Percentiles rank a stretch among this genome's conserved stretches.
Conservation (phyloP, 2,329 filamentous ascomycete genomes). For the Teratosphaeria zuluensis region DNA sequence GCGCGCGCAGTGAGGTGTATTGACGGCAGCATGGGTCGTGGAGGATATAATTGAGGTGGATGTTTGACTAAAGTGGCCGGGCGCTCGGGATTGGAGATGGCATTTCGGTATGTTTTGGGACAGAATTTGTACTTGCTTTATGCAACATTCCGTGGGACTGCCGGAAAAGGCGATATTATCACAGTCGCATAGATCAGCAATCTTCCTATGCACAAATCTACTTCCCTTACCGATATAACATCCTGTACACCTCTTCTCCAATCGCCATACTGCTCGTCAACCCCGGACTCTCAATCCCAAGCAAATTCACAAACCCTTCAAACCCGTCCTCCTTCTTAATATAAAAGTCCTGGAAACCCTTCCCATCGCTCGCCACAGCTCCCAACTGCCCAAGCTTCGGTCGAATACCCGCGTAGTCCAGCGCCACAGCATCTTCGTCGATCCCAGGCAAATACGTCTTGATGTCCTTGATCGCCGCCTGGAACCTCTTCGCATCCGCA, state of each 20-base stretch:
- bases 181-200: too few relatives aligned
- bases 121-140: too few relatives aligned
- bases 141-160: too few relatives aligned
- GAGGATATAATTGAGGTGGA: too few relatives aligned
- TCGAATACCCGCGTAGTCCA: constrained; percentile 87
- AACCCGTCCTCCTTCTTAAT: constrained; percentile 69
- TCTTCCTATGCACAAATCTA: not conserved
- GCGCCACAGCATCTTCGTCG: constrained; percentile 52
- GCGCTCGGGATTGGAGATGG: too few relatives aligned
- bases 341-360: constrained; percentile 77
- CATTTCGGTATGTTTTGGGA: too few relatives aligned
- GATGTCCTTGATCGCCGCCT: constrained; percentile 64
- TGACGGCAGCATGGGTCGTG: too few relatives aligned
- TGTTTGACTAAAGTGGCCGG: too few relatives aligned
- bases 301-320: constrained; percentile 73
- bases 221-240: constrained; percentile 37
- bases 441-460: constrained; percentile 67
- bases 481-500: constrained; percentile 54
- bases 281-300: constrained; percentile 90
- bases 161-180: too few relatives aligned
- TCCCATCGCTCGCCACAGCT: constrained; percentile 44
- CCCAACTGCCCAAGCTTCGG: constrained; percentile 66
- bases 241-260: constrained; percentile 59
- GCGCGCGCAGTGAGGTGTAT: too few relatives aligned
- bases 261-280: constrained; percentile 82